Percentiles rank a stretch among this genome's conserved stretches.
Conservation (phyloP, 208 protist species). For the Sergeia podlipaevii region DNA sequence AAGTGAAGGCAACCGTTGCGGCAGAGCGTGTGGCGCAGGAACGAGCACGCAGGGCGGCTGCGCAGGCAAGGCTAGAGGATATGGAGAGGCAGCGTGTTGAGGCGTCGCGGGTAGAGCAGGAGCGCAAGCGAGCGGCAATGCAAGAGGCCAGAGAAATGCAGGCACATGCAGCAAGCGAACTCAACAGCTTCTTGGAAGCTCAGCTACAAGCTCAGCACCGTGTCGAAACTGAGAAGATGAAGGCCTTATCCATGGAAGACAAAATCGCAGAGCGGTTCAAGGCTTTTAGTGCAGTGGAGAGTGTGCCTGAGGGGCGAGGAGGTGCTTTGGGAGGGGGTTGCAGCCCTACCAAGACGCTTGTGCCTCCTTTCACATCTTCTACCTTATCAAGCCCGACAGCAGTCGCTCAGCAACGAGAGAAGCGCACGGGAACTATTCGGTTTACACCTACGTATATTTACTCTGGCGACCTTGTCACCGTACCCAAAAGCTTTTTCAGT, state of each 20-base stretch:
- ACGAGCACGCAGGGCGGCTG: constrained; percentile 17
- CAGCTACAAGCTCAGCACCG: constrained; percentile 1
- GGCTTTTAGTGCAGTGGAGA: no score
- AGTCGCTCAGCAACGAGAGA: no score
- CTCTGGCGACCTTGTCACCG: no score
- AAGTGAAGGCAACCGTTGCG: neutral
- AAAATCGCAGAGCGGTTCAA: no score
- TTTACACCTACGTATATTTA: no score
- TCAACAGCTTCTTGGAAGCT: constrained; percentile 28
- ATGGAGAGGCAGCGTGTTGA: constrained; percentile 4
- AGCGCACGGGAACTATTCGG: no score
- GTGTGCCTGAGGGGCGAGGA: no score
- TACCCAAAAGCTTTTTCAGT: no score
- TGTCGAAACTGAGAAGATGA: constrained; percentile 12
- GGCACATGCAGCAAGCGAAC: constrained; percentile 7
- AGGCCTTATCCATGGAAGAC: constrained; percentile 5
- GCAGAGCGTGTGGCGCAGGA: constrained; percentile 26
- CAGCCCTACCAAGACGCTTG: no score
- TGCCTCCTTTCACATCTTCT: no score
- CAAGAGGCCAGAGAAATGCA: constrained; percentile 9
- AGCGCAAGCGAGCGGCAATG: neutral
- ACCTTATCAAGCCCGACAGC: no score
- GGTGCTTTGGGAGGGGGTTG: no score
- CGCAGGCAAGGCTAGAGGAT: constrained; percentile 19
- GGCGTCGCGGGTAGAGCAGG: constrained; percentile 4